Percentiles rank a stretch among this genome's conserved stretches.
Evolutionary conservation across 805 yeast genomes (phyloP).

Genomic region (Pichia californica): DNA sequence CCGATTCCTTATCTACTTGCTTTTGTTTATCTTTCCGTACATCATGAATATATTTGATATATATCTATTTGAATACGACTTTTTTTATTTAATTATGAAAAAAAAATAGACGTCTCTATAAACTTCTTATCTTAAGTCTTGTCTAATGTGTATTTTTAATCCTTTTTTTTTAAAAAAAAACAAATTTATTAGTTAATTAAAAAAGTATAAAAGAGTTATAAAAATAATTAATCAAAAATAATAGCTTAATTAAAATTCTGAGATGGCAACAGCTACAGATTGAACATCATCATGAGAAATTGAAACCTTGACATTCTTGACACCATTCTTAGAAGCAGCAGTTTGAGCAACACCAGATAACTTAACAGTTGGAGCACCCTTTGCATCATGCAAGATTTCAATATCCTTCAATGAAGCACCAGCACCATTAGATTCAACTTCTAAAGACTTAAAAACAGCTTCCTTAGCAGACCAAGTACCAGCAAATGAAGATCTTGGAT

Average conservation of each 20-base stretch:
- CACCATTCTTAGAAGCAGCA: slow-evolving; percentile 68
- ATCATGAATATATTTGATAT: no score
- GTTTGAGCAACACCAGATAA: slow-evolving; percentile 70
- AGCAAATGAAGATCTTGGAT: slow-evolving; percentile 84
- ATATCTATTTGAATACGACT: no score
- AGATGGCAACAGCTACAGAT: slow-evolving; percentile 94
- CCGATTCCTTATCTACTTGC: no score
- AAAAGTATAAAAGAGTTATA: not conserved
- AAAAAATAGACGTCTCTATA: no score
- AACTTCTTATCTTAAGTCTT: no score
- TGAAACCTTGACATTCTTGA: slow-evolving; percentile 70
- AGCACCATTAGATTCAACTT: slow-evolving; percentile 84
- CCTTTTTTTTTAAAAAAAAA: not conserved
- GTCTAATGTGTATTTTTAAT: no score
- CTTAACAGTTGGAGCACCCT: slow-evolving; percentile 77
- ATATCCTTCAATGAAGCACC: slow-evolving; percentile 92
- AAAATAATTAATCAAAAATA: not conserved
- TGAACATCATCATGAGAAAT: slow-evolving; percentile 96
- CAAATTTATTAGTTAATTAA: not conserved
- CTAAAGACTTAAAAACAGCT: slow-evolving; percentile 95
- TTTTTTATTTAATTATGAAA: no score
- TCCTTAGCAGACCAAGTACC: slow-evolving; percentile 99
- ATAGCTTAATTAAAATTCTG: slow-evolving; percentile 42
- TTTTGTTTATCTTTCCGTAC: no score
- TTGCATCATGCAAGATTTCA: slow-evolving; percentile 67